Evolutionary conservation across 225 moss, liverwort and hornwort genomes (phyloP).

Genomic region (Polytrichum formosum): DNA sequence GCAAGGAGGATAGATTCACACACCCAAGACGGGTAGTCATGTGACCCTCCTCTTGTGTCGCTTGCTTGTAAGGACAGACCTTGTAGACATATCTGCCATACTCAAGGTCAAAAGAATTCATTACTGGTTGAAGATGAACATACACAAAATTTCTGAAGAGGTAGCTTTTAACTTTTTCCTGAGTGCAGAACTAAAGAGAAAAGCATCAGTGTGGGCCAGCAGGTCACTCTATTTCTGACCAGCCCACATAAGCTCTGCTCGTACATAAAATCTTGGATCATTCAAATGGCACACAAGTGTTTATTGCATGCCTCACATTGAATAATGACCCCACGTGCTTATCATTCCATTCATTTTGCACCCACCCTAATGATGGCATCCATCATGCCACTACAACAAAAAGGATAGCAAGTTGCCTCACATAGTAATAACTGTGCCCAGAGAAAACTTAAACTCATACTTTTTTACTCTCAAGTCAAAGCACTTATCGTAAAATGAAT

Average conservation of each 20-base stretch:
- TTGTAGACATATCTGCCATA: constrained; percentile 80
- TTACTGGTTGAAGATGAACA: neutral
- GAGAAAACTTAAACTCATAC: constrained; percentile 41
- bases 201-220: too few relatives aligned
- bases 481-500: constrained; percentile 73
- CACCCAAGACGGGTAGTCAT: constrained; percentile 84
- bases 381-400: constrained; percentile 3
- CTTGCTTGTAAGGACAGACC: constrained; percentile 87
- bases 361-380: neutral
- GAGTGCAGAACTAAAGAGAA: too few relatives aligned
- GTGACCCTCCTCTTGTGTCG: constrained; percentile 80
- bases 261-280: too few relatives aligned
- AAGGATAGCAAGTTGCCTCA: constrained; percentile 9
- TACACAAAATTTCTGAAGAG: neutral
- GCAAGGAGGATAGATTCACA: constrained; percentile 17
- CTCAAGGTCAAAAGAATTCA: neutral
- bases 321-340: too few relatives aligned
- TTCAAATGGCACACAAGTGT: too few relatives aligned
- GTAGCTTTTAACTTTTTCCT: too few relatives aligned
- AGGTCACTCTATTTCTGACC: too few relatives aligned
- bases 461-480: constrained; percentile 87
- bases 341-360: too few relatives aligned
- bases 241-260: too few relatives aligned
- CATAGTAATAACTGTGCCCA: constrained; percentile 8
- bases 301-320: too few relatives aligned